These are phyloP conservation scores for Eimeria brunetti DNA, from an alignment of 169 alveolate genomes.

Conservation along the genomic window DNA sequence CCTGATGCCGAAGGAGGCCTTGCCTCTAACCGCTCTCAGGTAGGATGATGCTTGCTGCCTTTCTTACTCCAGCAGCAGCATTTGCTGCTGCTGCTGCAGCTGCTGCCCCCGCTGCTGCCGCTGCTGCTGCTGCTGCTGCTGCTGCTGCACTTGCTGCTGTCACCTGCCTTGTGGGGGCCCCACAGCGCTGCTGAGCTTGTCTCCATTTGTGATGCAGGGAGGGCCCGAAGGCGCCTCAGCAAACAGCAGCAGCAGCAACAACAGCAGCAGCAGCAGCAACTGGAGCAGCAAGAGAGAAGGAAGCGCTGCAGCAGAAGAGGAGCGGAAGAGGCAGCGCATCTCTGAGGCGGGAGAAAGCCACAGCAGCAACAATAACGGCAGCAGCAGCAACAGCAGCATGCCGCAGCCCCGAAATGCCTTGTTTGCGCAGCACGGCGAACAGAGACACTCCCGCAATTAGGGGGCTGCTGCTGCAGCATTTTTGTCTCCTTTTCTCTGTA, in stretches of 20 bases:
- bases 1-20: not conserved
- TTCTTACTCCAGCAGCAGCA: not conserved
- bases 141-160: not conserved
- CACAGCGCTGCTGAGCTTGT: not conserved
- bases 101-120: not conserved
- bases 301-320: conserved; percentile 10
- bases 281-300: no score
- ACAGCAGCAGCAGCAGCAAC: no score
- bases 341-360: not conserved
- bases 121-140: conserved; percentile 29
- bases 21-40: not conserved
- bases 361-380: not conserved
- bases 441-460: conserved; percentile 18
- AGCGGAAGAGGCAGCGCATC: not conserved
- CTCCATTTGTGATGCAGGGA: not conserved
- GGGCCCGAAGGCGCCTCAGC: not conserved
- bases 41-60: not conserved
- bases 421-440: conserved; percentile 55
- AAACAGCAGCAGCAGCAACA: not conserved
- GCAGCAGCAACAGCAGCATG: conserved; percentile 9
- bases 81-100: no score
- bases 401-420: conserved; percentile 61
- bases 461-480: conserved; percentile 3
- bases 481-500: not conserved
- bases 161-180: not conserved